Conservation (phyloP, 2,329 filamentous ascomycete species). For the Byssochlamys sp. region DNA sequence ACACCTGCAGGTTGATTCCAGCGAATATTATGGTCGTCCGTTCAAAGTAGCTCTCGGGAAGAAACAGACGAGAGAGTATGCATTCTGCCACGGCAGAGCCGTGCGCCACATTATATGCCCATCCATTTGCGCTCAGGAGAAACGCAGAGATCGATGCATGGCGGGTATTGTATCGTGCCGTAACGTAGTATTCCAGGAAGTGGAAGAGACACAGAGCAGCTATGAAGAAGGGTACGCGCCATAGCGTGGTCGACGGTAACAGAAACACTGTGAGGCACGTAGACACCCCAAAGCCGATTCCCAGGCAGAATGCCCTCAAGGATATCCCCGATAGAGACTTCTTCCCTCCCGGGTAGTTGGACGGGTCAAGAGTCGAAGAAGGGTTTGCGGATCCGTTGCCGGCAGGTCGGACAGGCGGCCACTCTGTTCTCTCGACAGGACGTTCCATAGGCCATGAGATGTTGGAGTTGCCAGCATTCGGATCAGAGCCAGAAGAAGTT, state of each 20-base stretch:
- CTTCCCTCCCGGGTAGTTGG: slow-evolving; percentile 28
- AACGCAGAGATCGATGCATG: slow-evolving; percentile 66
- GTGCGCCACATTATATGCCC: slow-evolving; percentile 75
- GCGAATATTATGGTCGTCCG: slow-evolving; percentile 31
- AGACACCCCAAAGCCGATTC: slow-evolving; percentile 31
- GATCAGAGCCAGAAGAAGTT: slow-evolving; percentile 8
- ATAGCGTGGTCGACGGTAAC: slow-evolving; percentile 34
- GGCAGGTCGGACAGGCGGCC: slow-evolving; percentile 10
- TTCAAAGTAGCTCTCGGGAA: slow-evolving; percentile 38
- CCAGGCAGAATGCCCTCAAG: slow-evolving; percentile 36
- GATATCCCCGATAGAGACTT: slow-evolving; percentile 38
- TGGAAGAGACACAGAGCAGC: slow-evolving; percentile 68
- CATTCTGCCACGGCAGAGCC: slow-evolving; percentile 64
- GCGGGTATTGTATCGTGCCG: slow-evolving; percentile 70
- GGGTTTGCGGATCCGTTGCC: slow-evolving; percentile 4
- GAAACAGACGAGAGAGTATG: slow-evolving; percentile 29
- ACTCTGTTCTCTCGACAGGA: slow-evolving; percentile 5
- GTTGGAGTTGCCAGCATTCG: slow-evolving; percentile 7
- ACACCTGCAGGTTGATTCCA: slow-evolving; percentile 25
- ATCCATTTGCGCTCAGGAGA: slow-evolving; percentile 75
- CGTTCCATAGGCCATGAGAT: slow-evolving; percentile 10
- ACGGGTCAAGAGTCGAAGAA: slow-evolving; percentile 15
- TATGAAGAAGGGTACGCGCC: slow-evolving; percentile 48
- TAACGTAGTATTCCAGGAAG: slow-evolving; percentile 92
- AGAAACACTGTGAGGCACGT: slow-evolving; percentile 19